Base-by-base conservation (phyloP, 2,329 filamentous ascomycete species). In the Emydomyces testavorans region DNA sequence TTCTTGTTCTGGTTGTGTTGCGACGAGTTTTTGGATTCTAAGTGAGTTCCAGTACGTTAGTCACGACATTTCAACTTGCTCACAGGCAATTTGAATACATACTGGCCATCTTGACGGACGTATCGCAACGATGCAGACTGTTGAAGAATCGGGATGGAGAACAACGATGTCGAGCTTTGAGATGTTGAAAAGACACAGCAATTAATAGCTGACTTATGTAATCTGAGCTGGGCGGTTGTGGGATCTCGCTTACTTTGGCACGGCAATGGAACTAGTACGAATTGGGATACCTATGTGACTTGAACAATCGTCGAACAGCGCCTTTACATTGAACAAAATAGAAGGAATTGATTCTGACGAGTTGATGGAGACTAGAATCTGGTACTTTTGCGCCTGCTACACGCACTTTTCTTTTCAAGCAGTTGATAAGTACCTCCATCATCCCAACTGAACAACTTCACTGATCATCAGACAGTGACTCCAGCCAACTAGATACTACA, bases 11-110 rank as follows among this genome's bases (percentile, higher is more conserved):
- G 85, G 77, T 95, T 95, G 78, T 95, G 88, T 80, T 96, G 90
- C 67, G 90, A 95, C 77, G 87, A 93, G 83, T 96, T 96, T 88
- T 96, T 96, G 67, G 92, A 96, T 81, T 96, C 89, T 95, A 70
- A 38, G 48, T 46, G 42, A 47, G 38, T n/a, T 23, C 32, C 6
- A 42, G 3, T 23, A 26, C 20, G 29, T 38, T 13, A 44, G 46
- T 6, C 16, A 34, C 20, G n/a, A 18, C 6, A 20, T 8, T 42
- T 23, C 11, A 4, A 42, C 8, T 6, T 11, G 39, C 21, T 43
- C 38, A 21, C 47, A 15, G 31, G 36, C 15, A 18, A 41, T 34
- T 50, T 44, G 46, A 47, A 49, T 41, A 69, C 66, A 52, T 67
- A 69, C 66, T 69, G 64, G 66, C 66, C 66, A 69, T 69, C 65